Conservation (phyloP, 2,329 filamentous ascomycete species). For the Penicillium vulpinum region DNA sequence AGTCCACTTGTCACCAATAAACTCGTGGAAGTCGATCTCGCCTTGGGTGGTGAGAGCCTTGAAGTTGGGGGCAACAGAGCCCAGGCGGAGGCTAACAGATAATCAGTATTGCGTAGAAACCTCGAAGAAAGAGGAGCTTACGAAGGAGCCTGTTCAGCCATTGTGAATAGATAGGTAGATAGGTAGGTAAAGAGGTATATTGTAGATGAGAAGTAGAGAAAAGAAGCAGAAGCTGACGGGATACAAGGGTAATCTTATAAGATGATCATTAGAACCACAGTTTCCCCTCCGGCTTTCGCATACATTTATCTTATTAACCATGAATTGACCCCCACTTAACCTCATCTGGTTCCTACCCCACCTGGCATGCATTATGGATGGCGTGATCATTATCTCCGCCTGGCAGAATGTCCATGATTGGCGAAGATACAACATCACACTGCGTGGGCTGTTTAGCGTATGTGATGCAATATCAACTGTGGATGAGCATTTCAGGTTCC, state of each 20-base stretch:
- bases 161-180: conserved; percentile 27
- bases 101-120: conserved; percentile 9
- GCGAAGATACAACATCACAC: conserved; percentile 3
- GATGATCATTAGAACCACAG: not conserved
- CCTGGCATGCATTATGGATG: conserved; percentile 26
- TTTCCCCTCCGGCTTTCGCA: conserved; percentile 15
- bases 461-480: conserved; percentile 6
- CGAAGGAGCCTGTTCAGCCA: conserved; percentile 48
- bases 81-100: conserved; percentile 58
- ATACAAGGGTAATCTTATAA: not conserved
- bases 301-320: conserved; percentile 13
- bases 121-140: conserved; percentile 29
- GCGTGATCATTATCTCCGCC: conserved; percentile 23
- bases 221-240: not conserved
- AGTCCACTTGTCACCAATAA: conserved; percentile 69
- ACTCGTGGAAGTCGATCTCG: conserved; percentile 69
- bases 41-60: conserved; percentile 66
- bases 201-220: conserved; percentile 5
- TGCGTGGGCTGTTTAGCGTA: conserved; percentile 29
- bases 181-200: not conserved
- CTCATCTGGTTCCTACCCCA: not conserved
- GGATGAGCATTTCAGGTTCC: not conserved
- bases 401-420: conserved; percentile 34
- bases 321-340: conserved; percentile 11
- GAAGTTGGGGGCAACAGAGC: conserved; percentile 68